phyloP scores from a whole-genome alignment of 2,329 filamentous ascomycete species.

The Zymoseptoria brevis region DNA sequence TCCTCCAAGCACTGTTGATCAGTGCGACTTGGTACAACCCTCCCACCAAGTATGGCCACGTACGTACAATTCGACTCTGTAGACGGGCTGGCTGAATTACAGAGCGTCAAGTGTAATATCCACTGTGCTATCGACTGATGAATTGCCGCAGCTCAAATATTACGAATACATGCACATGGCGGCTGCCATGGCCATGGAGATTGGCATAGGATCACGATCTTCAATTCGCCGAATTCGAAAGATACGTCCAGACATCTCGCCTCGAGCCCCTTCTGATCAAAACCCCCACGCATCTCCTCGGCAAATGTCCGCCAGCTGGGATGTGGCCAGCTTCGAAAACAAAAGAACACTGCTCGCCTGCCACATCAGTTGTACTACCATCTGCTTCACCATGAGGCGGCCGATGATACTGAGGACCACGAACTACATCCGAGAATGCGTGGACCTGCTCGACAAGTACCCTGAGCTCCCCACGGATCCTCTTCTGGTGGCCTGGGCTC shows the following conservation, averaged over 20 bases:
- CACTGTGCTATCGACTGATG: not conserved
- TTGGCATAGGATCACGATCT: constrained; percentile 28
- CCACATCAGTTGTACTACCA: constrained; percentile 53
- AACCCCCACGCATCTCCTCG: constrained; percentile 22
- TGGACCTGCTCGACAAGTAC: constrained; percentile 48
- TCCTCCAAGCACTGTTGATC: constrained; percentile 44
- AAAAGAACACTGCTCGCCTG: constrained; percentile 53
- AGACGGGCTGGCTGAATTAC: not conserved
- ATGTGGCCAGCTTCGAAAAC: constrained; percentile 48
- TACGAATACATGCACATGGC: constrained; percentile 48
- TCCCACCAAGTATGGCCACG: constrained; percentile 35
- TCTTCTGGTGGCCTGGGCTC: constrained; percentile 52
- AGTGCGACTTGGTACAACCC: constrained; percentile 45
- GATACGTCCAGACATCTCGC: constrained; percentile 12
- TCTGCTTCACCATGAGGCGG: constrained; percentile 54
- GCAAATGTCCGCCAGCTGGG: constrained; percentile 27
- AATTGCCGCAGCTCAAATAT: constrained; percentile 33
- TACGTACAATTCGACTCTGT: not conserved
- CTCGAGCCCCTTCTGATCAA: constrained; percentile 21
- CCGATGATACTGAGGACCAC: constrained; percentile 55
- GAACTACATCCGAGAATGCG: constrained; percentile 53
- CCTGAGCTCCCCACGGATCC: constrained; percentile 50
- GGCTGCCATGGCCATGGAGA: constrained; percentile 43
- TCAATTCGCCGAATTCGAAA: not conserved
- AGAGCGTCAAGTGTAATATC: not conserved